A percentile compares a stretch with the other conserved stretches of the same genome.
phyloP scores from a whole-genome alignment of 2,329 filamentous ascomycete species.

The Colletotrichum paranaense region DNA sequence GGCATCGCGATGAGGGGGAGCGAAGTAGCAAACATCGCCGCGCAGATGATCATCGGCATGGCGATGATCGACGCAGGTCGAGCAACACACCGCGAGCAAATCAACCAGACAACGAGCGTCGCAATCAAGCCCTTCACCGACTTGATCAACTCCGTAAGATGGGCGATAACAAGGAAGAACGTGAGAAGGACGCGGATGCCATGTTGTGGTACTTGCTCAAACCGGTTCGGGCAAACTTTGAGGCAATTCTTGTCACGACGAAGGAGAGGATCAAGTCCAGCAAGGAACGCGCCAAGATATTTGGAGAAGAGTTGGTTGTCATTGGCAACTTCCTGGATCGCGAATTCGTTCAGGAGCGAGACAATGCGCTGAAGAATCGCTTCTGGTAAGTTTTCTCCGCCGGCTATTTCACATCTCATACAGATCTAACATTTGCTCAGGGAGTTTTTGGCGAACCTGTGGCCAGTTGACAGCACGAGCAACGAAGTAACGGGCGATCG shows the following conservation, averaged over 20 bases:
- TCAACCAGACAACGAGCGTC: slow-evolving; percentile 45
- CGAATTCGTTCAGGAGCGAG: slow-evolving; percentile 35
- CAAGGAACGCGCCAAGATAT: slow-evolving; percentile 70
- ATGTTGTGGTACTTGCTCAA: slow-evolving; percentile 64
- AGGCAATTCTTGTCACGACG: slow-evolving; percentile 69
- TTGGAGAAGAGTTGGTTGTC: slow-evolving; percentile 69
- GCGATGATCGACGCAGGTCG: slow-evolving; percentile 44
- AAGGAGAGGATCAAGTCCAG: slow-evolving; percentile 71
- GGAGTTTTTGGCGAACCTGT: slow-evolving; percentile 58
- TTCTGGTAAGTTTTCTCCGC: slow-evolving; percentile 33
- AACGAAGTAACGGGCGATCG: slow-evolving; percentile 56
- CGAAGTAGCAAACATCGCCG: slow-evolving; percentile 47
- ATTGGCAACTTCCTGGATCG: slow-evolving; percentile 72
- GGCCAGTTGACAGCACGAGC: slow-evolving; percentile 58
- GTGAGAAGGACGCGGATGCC: slow-evolving; percentile 56
- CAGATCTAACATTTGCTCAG: slow-evolving; percentile 39
- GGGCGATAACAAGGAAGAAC: slow-evolving; percentile 62
- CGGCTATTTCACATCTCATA: not conserved
- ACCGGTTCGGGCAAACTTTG: slow-evolving; percentile 70
- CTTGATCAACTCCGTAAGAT: slow-evolving; percentile 57
- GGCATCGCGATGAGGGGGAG: slow-evolving; percentile 42
- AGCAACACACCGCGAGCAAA: slow-evolving; percentile 30
- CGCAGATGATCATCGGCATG: slow-evolving; percentile 47
- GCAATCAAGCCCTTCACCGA: slow-evolving; percentile 53
- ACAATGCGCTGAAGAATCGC: slow-evolving; percentile 51